These are phyloP conservation scores for Berberis vulgaris DNA, from an alignment of 164 flowering plant genomes.

Conservation along the genomic window DNA sequence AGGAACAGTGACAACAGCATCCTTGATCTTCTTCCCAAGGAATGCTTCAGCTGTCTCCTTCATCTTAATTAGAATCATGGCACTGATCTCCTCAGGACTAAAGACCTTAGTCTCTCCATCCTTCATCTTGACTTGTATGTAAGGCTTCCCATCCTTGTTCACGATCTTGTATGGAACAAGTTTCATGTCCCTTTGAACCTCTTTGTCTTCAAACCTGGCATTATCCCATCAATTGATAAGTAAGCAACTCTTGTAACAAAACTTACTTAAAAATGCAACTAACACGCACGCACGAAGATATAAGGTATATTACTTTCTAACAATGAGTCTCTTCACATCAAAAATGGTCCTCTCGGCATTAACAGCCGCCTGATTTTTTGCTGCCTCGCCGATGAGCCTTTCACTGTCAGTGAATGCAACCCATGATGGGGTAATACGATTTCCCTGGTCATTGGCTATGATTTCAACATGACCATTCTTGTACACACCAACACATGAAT, in stretches of 20 bases:
- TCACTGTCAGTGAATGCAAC: constrained; percentile 74
- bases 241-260: not conserved
- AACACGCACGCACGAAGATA: not conserved
- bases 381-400: constrained; percentile 86
- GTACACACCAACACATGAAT: constrained; percentile 90
- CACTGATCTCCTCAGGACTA: constrained; percentile 92
- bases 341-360: constrained; percentile 70
- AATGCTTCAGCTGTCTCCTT: constrained; percentile 94
- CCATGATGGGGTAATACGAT: constrained; percentile 90
- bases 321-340: constrained; percentile 79
- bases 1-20: constrained; percentile 91
- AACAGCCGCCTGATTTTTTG: constrained; percentile 80
- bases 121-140: constrained; percentile 64
- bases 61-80: constrained; percentile 83
- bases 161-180: constrained; percentile 80
- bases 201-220: constrained; percentile 80
- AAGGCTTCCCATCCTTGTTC: constrained; percentile 87
- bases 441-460: constrained; percentile 90
- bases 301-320: constrained; percentile 48
- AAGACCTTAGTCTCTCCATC: constrained; percentile 82
- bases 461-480: constrained; percentile 81
- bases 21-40: constrained; percentile 92
- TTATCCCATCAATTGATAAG: not conserved
- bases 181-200: constrained; percentile 85
- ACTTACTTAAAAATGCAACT: not conserved